A percentile compares a stretch with the other conserved stretches of the same genome.
These are phyloP conservation scores for Flaveria bidentis DNA, from an alignment of 129 eudicot genomes.

Conservation along the genomic window DNA sequence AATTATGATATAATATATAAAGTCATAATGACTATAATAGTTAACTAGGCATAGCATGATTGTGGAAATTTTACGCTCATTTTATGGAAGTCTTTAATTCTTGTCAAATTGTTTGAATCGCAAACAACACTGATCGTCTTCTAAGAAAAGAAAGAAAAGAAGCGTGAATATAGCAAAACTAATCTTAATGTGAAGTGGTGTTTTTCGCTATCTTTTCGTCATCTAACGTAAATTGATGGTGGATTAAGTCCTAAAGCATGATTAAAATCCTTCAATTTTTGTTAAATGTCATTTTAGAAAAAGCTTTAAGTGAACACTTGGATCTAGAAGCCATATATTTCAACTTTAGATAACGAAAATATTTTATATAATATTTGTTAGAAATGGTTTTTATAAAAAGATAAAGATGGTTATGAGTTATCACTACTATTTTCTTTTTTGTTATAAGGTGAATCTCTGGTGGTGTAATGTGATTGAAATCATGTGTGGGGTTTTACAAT, in stretches of 20 bases:
- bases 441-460: neutral
- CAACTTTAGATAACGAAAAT: neutral
- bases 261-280: neutral
- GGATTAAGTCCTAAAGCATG: neutral
- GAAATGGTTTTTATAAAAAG: neutral
- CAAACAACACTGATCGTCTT: too few relatives aligned
- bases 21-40: neutral
- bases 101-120: too few relatives aligned
- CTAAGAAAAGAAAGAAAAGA: too few relatives aligned
- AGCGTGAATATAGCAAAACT: too few relatives aligned
- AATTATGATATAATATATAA: neutral
- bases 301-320: constrained; percentile 6
- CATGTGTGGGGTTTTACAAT: constrained; percentile 37
- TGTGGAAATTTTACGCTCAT: too few relatives aligned
- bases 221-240: neutral
- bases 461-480: constrained; percentile 28
- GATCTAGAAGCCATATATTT: neutral
- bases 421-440: neutral
- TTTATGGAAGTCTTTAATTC: too few relatives aligned
- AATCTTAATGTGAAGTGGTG: too few relatives aligned
- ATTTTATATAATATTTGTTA: neutral
- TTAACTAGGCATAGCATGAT: neutral
- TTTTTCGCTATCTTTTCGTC: too few relatives aligned
- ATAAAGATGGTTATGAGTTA: neutral
- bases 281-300: neutral